Evolutionary conservation across 306 rosid genomes (phyloP), one percentile per base, ranked within the genome.

Genomic region (Trichosanthes cucumerina): DNA sequence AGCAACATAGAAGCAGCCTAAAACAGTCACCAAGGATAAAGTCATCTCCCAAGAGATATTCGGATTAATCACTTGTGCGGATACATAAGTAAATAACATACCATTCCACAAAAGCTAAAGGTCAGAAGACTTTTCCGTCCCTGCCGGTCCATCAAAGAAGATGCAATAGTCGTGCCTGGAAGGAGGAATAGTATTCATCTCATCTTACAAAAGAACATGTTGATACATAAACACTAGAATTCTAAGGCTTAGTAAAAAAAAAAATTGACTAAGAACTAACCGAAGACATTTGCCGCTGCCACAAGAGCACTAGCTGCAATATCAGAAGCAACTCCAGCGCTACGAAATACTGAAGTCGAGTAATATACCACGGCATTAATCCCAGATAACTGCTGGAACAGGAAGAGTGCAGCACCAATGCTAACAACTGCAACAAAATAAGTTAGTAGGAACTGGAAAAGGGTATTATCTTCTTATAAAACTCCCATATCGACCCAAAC

Each of bases 1-100:
- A 95, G 91, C 87, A 92, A 85, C 98, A 95, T 95, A 43, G 98
- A 95, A 84, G 91, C 93, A 80, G 97, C 97, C 98, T 95, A 81
- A 18, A 80, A 41, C 19, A 64, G 69, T 23, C 47, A 38, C 43
- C 43, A 12, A 84, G 57, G 54, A 76, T 8, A 7, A 1, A 12
- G 54, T 41, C 54, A 69, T 12, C 75, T 69, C 75, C 18, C 53
- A 39, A 41, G 34, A 41, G 33, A 41, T 41, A 43, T 38, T n/a
- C 34, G 9, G n/a, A 39, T 39, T 41, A 21, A 21, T 41, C 19
- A n/a, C 31, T 69, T 12, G 54, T 24, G 21, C 13, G 1, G 1
- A 46, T 1, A 0, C 57, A 4, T 46, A 44, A 47, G 39, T 21
- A 38, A 41, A 78, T 7, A 13, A 12, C 80, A 65, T 90, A 94